Conservation (phyloP, 495 filamentous ascomycete genomes). For the Margaritispora aquatica region DNA sequence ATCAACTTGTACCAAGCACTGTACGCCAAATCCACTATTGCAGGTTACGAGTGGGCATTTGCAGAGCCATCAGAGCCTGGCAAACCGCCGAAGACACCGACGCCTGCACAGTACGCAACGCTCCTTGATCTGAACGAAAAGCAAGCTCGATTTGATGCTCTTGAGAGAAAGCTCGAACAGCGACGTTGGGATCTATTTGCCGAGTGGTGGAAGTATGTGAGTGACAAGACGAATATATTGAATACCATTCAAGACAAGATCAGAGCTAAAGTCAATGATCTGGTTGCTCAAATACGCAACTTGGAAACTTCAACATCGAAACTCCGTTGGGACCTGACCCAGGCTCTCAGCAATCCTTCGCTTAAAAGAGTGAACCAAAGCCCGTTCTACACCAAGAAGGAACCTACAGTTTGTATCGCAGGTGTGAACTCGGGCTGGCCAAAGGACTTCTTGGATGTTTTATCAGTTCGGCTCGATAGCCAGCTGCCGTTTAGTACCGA, state of each 20-base stretch:
- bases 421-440: slow-evolving; percentile 40
- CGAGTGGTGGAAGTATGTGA: slow-evolving; percentile 7
- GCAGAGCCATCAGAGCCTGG: not conserved
- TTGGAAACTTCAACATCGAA: not conserved
- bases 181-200: slow-evolving; percentile 24
- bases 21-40: not conserved
- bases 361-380: slow-evolving; percentile 9
- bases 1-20: not conserved
- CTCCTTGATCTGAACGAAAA: slow-evolving; percentile 11
- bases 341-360: not conserved
- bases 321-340: not conserved
- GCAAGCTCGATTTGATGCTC: slow-evolving; percentile 12
- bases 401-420: slow-evolving; percentile 42
- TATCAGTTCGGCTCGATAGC: not conserved
- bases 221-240: too few relatives aligned
- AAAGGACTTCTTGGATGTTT: slow-evolving; percentile 33
- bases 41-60: not conserved
- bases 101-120: not conserved
- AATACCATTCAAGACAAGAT: not conserved
- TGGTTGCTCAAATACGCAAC: too few relatives aligned
- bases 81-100: not conserved
- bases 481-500: not conserved
- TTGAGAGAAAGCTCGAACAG: not conserved
- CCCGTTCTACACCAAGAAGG: slow-evolving; percentile 26
- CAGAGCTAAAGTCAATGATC: not conserved